Evolutionary conservation across 169 alveolate species (phyloP).

Genomic region (Plasmodium falciparum): DNA sequence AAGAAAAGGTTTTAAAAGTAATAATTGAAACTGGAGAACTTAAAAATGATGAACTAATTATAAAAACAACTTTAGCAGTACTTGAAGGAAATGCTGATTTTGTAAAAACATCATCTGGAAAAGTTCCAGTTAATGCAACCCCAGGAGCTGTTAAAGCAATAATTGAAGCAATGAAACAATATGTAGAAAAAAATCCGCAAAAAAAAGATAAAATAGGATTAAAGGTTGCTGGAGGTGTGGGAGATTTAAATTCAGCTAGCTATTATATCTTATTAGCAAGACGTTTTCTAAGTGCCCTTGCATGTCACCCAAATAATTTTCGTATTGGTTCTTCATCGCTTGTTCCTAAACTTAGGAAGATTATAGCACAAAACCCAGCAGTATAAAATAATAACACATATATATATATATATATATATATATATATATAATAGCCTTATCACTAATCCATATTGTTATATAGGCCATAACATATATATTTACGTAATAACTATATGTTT

Average conservation of each 20-base stretch:
- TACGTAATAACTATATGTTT: too few species aligned
- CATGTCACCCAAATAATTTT: constrained; percentile 70
- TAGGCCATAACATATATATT: too few species aligned
- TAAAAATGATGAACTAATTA: constrained; percentile 49
- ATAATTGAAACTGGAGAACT: constrained; percentile 82
- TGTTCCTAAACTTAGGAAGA: constrained; percentile 39
- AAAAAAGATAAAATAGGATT: constrained; percentile 77
- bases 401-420: too few species aligned
- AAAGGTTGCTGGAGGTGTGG: constrained; percentile 81
- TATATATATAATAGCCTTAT: too few species aligned
- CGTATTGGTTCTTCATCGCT: constrained; percentile 73
- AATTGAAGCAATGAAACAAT: constrained; percentile 50
- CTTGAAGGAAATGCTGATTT: constrained; percentile 81
- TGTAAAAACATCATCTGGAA: constrained; percentile 83
- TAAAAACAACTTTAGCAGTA: constrained; percentile 72
- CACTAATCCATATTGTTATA: too few species aligned
- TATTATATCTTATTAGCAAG: constrained; percentile 71
- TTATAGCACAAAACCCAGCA: constrained; percentile 35
- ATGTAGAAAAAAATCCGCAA: constrained; percentile 21
- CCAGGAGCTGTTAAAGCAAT: constrained; percentile 55
- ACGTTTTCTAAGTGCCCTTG: constrained; percentile 61
- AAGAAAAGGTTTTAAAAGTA: constrained; percentile 74
- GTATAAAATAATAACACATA: neutral
- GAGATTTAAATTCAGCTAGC: constrained; percentile 69
- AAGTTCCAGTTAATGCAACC: constrained; percentile 78